Percentiles rank a stretch among this genome's conserved stretches.
phyloP scores from a whole-genome alignment of 805 yeast species.

The Myxozyma geophila region DNA sequence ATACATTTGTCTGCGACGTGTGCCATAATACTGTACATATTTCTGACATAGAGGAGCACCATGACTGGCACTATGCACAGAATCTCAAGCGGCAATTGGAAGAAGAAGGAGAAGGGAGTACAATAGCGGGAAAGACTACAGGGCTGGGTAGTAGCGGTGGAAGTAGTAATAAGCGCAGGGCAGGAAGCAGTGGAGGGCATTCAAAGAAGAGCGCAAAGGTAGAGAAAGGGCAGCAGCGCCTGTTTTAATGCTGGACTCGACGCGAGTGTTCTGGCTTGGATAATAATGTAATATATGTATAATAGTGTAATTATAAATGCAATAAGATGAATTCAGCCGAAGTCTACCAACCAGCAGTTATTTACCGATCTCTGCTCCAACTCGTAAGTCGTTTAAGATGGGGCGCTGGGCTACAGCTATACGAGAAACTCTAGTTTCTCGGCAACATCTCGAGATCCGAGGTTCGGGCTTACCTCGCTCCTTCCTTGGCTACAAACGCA shows the following conservation, averaged over 20 bases:
- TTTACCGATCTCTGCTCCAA: too few relatives aligned
- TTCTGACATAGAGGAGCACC: constrained; percentile 43
- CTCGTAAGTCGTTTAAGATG: too few relatives aligned
- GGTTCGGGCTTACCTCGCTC: too few relatives aligned
- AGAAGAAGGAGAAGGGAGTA: constrained; percentile 11
- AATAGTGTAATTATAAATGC: background rate
- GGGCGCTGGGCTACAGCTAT: too few relatives aligned
- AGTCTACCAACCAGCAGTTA: too few relatives aligned
- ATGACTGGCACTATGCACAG: constrained; percentile 50
- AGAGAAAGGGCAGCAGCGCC: constrained; percentile 27
- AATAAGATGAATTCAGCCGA: too few relatives aligned
- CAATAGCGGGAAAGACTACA: background rate
- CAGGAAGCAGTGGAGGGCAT: background rate
- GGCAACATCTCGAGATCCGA: too few relatives aligned
- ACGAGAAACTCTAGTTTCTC: too few relatives aligned
- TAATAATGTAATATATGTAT: background rate
- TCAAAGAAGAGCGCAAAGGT: constrained; percentile 9
- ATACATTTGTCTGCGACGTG: constrained; percentile 39
- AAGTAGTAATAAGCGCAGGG: background rate
- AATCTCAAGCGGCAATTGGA: constrained; percentile 35
- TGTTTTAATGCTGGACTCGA: constrained; percentile 1
- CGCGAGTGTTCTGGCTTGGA: background rate
- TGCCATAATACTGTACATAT: constrained; percentile 40
- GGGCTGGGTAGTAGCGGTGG: background rate
- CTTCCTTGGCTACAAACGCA: too few relatives aligned